These are phyloP conservation scores for Anthostomella pinea DNA, from an alignment of 2,329 filamentous ascomycete species.

Conservation along the genomic window DNA sequence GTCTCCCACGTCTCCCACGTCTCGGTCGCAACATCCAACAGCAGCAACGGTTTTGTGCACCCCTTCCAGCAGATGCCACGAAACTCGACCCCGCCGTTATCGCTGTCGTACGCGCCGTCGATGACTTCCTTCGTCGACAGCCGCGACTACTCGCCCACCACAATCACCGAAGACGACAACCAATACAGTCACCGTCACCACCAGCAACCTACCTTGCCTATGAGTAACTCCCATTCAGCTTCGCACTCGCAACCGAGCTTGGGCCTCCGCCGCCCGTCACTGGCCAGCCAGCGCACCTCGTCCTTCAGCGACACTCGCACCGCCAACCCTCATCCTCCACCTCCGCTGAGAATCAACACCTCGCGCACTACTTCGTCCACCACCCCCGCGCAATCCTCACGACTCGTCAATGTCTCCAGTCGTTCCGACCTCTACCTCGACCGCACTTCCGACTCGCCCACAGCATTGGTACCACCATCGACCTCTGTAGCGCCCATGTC, in stretches of 20 bases:
- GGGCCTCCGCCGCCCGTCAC: conserved; percentile 35
- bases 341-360: conserved; percentile 38
- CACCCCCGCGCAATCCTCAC: conserved; percentile 33
- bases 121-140: conserved; percentile 45
- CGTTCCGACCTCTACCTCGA: conserved; percentile 48
- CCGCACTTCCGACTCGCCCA: conserved; percentile 36
- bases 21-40: conserved; percentile 54
- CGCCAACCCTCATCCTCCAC: conserved; percentile 15
- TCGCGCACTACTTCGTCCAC: conserved; percentile 30
- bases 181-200: conserved; percentile 11
- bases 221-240: conserved; percentile 23
- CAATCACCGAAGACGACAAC: conserved; percentile 53
- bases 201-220: conserved; percentile 17
- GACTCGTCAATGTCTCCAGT: conserved; percentile 43
- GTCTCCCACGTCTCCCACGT: no score
- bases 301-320: conserved; percentile 38
- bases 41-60: conserved; percentile 54
- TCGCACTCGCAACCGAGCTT: conserved; percentile 33
- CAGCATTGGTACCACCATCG: conserved; percentile 33
- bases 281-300: conserved; percentile 38
- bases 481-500: conserved; percentile 43
- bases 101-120: conserved; percentile 57
- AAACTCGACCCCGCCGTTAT: conserved; percentile 57
- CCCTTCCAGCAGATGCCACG: conserved; percentile 64
- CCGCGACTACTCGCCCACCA: conserved; percentile 55